Base-by-base conservation (phyloP, 768 basidiomycete genomes). In the Boletus speciosus region DNA sequence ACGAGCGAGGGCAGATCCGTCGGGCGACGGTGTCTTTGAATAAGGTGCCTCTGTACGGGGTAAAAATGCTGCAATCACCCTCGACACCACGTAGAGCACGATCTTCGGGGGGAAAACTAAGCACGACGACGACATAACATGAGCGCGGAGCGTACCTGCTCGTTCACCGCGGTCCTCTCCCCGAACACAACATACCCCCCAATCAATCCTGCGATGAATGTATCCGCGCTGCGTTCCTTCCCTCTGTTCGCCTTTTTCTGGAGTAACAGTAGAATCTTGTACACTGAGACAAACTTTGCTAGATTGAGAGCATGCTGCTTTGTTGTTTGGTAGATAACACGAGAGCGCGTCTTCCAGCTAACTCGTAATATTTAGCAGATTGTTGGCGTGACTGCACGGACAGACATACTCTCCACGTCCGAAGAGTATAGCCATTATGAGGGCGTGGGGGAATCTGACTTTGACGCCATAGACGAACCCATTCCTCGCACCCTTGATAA, bases 351-450 rank as follows among this genome's bases (percentile, higher is more conserved):
- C 64, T 75, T 73, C 89, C 88, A 90, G 66, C 93, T 96, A 62
- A 8, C 51, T 49, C 56, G 27, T 19, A 21, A 11, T 46, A 23
- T 48, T 60, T 21, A 61, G 51, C 29, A 54, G 49, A 51, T 58
- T 47, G 27, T 35, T 38, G 43, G 45, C 32, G 19, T 34, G 37
- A 45, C 6, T 15, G 36, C 36, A 41, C 14, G 34, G 21, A 49
- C 27, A 10, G 5, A 82, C 92, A 70, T 62, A 97, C 93, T 90
- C 83, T 75, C 93, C 93, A 45, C 87, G 81, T 32, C 93, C 93
- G 65, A 98, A 98, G 39, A 98, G 76, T 56, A 97, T 81, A 23
- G 93, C 89, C 95, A 98, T 98, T 47, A 98, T 87, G 29, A 98
- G 76, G 1, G 96, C 96, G 80, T 98, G 96, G 37, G 96, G 96